Conservation (phyloP, 176 grass and related monocot species). For the Musa troglodytarum region DNA sequence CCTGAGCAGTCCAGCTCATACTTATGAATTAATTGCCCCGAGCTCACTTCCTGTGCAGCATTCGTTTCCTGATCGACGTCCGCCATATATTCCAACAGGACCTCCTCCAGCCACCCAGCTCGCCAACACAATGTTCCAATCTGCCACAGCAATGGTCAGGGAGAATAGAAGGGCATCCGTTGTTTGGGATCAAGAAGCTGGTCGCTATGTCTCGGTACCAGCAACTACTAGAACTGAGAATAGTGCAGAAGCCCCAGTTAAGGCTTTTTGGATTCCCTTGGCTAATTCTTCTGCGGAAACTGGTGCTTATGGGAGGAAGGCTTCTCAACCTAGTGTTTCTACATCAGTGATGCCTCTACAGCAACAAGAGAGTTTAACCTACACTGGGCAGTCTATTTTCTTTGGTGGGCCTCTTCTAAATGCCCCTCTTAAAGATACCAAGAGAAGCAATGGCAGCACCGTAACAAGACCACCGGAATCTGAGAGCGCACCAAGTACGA, state of each 20-base stretch:
- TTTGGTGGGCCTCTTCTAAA: constrained; percentile 83
- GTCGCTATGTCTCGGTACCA: constrained; percentile 69
- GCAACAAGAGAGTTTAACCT: constrained; percentile 52
- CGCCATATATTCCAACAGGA: constrained; percentile 10
- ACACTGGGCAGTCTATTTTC: constrained; percentile 84
- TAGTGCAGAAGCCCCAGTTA: constrained; percentile 18
- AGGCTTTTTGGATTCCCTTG: constrained; percentile 30
- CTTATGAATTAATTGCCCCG: constrained; percentile 36
- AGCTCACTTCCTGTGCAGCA: constrained; percentile 30
- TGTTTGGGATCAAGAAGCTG: constrained; percentile 96
- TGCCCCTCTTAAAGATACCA: constrained; percentile 16
- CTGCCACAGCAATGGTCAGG: constrained; percentile 53
- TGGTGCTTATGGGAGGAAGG: constrained; percentile 32
- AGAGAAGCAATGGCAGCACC: constrained; percentile 7
- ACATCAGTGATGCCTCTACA: constrained; percentile 33
- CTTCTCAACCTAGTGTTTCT: constrained; percentile 21
- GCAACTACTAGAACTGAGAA: constrained; percentile 37
- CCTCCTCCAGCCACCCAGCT: constrained; percentile 40
- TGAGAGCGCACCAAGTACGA: constrained; percentile 40
- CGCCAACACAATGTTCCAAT: constrained; percentile 82
- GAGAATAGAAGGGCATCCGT: constrained; percentile 69
- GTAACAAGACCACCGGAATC: constrained; percentile 37
- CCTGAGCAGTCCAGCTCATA: constrained; percentile 65
- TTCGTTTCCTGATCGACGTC: constrained; percentile 31
- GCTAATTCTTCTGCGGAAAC: constrained; percentile 40